phyloP scores from a whole-genome alignment of 371 early-diverging fungal genomes.

The Rhizopus sp. region DNA sequence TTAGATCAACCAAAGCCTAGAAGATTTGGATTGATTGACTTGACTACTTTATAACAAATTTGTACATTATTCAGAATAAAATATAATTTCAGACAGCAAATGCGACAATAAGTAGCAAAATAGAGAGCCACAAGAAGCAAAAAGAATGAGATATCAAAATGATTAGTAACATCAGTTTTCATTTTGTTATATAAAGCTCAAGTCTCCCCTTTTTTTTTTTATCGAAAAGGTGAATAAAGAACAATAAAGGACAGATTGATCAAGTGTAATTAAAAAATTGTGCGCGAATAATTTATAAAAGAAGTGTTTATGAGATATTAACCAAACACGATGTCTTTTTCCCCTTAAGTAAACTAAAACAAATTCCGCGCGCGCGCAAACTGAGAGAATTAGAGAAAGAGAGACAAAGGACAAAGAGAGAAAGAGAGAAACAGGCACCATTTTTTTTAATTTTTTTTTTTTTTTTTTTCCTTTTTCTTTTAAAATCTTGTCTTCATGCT shows the following conservation, averaged over 20 bases:
- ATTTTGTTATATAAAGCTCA: not conserved
- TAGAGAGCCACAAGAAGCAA: no score
- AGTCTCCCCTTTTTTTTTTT: not conserved
- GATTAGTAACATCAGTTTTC: no score
- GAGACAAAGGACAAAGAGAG: not conserved
- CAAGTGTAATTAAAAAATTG: no score
- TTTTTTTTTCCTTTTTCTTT: constrained; percentile 3
- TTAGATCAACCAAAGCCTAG: constrained; percentile 68
- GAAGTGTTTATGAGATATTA: not conserved
- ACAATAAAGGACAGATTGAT: not conserved
- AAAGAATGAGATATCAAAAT: no score
- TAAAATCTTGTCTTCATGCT: constrained; percentile 2
- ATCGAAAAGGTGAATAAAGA: not conserved
- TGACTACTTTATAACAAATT: constrained; percentile 41
- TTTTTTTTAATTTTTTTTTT: no score
- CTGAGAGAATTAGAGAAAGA: not conserved
- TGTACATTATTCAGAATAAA: constrained; percentile 4
- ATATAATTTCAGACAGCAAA: not conserved
- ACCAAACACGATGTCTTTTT: constrained; percentile 1
- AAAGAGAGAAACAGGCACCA: not conserved
- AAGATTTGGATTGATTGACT: constrained; percentile 73
- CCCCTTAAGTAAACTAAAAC: constrained; percentile 4
- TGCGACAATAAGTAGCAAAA: no score
- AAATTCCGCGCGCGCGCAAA: not conserved
- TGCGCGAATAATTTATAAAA: not conserved